These are phyloP conservation scores for Sugiyamaella castrensis DNA, from an alignment of 1,139 yeast species.

Conservation along the genomic window DNA sequence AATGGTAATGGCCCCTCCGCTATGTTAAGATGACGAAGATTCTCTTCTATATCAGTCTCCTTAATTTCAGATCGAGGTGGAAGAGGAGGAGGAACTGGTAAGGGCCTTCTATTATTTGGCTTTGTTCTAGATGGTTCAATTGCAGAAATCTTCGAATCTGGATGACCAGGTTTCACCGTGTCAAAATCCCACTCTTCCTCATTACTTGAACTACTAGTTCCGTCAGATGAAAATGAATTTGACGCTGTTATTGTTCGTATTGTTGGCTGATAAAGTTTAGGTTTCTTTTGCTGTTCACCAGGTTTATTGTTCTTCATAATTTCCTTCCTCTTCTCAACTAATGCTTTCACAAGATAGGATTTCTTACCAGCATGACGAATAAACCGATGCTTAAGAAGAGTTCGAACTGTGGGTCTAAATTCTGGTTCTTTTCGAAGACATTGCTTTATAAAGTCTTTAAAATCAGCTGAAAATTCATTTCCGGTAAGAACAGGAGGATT, in stretches of 20 bases:
- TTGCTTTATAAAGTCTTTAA: slow-evolving; percentile 59
- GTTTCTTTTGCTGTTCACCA: slow-evolving; percentile 8
- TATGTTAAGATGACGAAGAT: slow-evolving; percentile 12
- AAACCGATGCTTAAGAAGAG: slow-evolving; percentile 60
- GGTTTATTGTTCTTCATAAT: background rate
- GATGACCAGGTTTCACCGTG: slow-evolving; percentile 33
- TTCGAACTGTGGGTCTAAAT: slow-evolving; percentile 55
- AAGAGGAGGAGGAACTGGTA: slow-evolving; percentile 9
- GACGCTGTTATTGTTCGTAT: slow-evolving; percentile 21
- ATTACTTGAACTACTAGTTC: slow-evolving; percentile 20
- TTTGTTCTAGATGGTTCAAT: background rate
- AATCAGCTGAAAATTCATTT: slow-evolving; percentile 43
- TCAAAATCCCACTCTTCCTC: slow-evolving; percentile 43
- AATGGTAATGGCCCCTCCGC: slow-evolving; percentile 4
- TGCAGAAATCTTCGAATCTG: background rate
- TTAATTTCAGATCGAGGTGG: background rate
- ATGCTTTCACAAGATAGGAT: slow-evolving; percentile 27
- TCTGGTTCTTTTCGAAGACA: slow-evolving; percentile 66
- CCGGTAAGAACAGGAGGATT: slow-evolving; percentile 51
- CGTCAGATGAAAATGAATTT: background rate
- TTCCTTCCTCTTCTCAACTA: slow-evolving; percentile 6
- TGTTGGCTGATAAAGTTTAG: slow-evolving; percentile 22
- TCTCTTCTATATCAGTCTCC: slow-evolving; percentile 10
- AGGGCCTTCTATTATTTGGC: background rate
- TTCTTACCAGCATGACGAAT: slow-evolving; percentile 46